Conservation (phyloP, 2,329 filamentous ascomycete genomes). For the Diaporthe ilicicola region DNA sequence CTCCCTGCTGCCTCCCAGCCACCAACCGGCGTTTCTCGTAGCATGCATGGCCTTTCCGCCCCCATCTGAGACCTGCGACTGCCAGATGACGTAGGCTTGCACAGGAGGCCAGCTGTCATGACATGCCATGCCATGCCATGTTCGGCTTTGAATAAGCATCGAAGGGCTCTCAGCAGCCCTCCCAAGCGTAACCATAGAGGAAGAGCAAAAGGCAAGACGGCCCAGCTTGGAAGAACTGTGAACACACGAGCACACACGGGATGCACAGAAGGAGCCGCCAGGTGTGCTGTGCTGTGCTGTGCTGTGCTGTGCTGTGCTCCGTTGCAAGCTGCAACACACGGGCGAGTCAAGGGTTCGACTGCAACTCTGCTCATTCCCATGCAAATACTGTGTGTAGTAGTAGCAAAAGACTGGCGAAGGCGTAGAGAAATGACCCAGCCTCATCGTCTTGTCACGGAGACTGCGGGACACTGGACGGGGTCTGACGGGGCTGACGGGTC, state of each 20-base stretch:
- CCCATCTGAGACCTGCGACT: conserved; percentile 10
- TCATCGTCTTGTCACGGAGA: conserved; percentile 13
- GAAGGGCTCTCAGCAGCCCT: no score
- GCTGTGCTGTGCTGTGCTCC: neutral
- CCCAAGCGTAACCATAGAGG: no score
- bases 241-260: neutral
- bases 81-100: conserved; percentile 4
- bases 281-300: no score
- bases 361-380: neutral
- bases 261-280: neutral
- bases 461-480: conserved; percentile 13
- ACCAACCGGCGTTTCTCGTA: conserved; percentile 5
- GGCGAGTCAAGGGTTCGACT: conserved; percentile 12
- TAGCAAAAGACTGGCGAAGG: neutral
- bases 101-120: neutral
- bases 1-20: neutral
- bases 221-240: neutral
- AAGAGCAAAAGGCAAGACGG: neutral
- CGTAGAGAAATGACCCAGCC: neutral
- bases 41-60: neutral
- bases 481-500: conserved; percentile 8
- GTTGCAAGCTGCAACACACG: neutral
- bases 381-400: neutral
- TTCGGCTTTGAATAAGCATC: no score
- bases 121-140: neutral